These are phyloP conservation scores for Osmanthus fragrans DNA, from an alignment of 257 asterid genomes.

Conservation along the genomic window DNA sequence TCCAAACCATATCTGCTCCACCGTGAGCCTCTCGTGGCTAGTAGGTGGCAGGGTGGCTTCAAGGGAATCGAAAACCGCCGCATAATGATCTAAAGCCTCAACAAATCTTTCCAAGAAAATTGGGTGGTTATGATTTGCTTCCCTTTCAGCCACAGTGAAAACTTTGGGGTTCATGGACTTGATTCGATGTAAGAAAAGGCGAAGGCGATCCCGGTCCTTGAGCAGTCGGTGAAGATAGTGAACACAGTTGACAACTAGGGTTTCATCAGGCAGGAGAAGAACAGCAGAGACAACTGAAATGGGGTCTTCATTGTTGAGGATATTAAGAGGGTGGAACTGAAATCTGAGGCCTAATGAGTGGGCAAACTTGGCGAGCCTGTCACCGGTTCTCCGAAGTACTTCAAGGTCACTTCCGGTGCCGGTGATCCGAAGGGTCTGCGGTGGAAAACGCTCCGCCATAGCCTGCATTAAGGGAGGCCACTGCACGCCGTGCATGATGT, in stretches of 20 bases:
- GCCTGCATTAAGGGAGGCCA: constrained; percentile 99
- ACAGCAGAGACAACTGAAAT: constrained; percentile 35
- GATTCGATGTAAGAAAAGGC: constrained; percentile 61
- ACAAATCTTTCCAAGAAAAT: constrained; percentile 62
- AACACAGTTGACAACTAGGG: constrained; percentile 80
- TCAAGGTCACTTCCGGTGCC: constrained; percentile 75
- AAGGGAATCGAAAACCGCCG: constrained; percentile 81
- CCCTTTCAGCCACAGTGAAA: constrained; percentile 74
- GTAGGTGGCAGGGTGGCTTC: constrained; percentile 91
- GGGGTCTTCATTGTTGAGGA: constrained; percentile 46
- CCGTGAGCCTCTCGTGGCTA: constrained; percentile 74
- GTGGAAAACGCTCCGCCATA: constrained; percentile 69
- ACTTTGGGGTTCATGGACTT: constrained; percentile 63
- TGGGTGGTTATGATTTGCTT: constrained; percentile 84
- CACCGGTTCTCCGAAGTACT: constrained; percentile 76
- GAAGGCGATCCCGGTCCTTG: constrained; percentile 59
- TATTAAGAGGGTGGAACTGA: constrained; percentile 72
- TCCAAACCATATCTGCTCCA: constrained; percentile 89
- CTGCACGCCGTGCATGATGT: constrained; percentile 95
- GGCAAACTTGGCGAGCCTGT: constrained; percentile 78
- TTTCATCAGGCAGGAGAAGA: constrained; percentile 62
- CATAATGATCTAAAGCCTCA: constrained; percentile 85
- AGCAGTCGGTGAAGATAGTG: constrained; percentile 71
- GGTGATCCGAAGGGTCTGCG: constrained; percentile 82
- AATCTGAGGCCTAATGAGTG: constrained; percentile 77